Percentiles rank a stretch among this genome's conserved stretches.
Conservation (phyloP, 2,329 filamentous ascomycete genomes). For the Pseudocercospora eumusae region DNA sequence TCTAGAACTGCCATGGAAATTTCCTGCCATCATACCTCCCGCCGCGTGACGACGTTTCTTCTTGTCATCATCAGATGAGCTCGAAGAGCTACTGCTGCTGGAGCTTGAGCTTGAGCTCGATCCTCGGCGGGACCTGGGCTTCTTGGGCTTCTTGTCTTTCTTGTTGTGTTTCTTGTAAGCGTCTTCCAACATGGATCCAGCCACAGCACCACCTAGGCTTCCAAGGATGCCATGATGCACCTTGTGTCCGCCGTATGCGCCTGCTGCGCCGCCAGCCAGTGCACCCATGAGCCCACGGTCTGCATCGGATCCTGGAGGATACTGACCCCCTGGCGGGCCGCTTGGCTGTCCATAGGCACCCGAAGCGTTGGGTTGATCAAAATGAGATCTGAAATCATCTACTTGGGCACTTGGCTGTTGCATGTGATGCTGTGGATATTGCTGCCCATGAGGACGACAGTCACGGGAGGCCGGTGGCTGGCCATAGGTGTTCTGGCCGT, state of each 20-base stretch:
- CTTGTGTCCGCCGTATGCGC: conserved; percentile 59
- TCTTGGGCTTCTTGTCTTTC: conserved; percentile 38
- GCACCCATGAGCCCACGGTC: conserved; percentile 60
- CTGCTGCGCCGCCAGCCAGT: conserved; percentile 58
- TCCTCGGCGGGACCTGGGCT: conserved; percentile 24
- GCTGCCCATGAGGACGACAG: conserved; percentile 15
- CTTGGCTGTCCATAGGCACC: conserved; percentile 21
- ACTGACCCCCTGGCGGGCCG: conserved; percentile 16
- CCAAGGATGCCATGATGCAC: conserved; percentile 60
- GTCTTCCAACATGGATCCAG: conserved; percentile 58
- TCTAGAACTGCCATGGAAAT: conserved; percentile 41
- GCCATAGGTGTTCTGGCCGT: conserved; percentile 10
- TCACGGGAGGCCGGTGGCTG: conserved; percentile 6
- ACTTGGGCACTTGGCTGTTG: conserved; percentile 30
- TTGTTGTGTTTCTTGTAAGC: conserved; percentile 50
- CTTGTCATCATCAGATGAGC: conserved; percentile 23
- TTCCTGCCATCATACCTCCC: conserved; percentile 36
- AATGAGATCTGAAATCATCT: conserved; percentile 26
- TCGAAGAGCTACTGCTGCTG: conserved; percentile 28
- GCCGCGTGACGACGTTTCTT: conserved; percentile 25
- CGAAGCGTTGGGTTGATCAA: conserved; percentile 23
- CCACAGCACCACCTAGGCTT: conserved; percentile 57
- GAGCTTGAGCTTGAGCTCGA: conserved; percentile 21
- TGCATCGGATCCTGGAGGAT: conserved; percentile 40
- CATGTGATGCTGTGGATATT: conserved; percentile 23